These are phyloP conservation scores for Rosa lucieae DNA, from an alignment of 306 rosid genomes.

Conservation along the genomic window DNA sequence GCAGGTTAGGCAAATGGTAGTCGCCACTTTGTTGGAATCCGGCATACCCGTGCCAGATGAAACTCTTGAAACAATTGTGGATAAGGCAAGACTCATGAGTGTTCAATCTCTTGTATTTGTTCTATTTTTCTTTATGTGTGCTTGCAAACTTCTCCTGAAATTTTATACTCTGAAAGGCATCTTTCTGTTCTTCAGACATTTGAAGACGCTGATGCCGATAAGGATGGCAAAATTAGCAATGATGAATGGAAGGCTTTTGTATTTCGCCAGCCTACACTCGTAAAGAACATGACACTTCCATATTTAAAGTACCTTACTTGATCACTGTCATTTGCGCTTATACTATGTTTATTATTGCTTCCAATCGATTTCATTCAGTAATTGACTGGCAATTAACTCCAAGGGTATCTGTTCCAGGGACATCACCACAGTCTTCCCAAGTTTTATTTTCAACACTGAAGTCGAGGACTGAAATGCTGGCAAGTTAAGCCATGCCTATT, in stretches of 20 bases:
- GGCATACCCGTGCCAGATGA: slow-evolving; percentile 45
- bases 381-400: neutral
- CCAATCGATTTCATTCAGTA: neutral
- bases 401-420: slow-evolving; percentile 38
- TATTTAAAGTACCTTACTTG: slow-evolving; percentile 42
- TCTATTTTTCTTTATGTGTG: neutral
- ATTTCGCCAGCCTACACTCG: slow-evolving; percentile 44
- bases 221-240: slow-evolving; percentile 63
- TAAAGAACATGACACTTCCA: slow-evolving; percentile 68
- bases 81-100: slow-evolving; percentile 39
- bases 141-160: neutral
- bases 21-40: slow-evolving; percentile 54
- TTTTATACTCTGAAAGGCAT: neutral
- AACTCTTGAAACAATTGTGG: slow-evolving; percentile 51
- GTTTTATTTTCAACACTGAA: slow-evolving; percentile 72
- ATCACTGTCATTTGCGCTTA: slow-evolving; percentile 3
- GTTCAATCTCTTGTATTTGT: neutral
- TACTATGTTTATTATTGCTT: neutral
- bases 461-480: slow-evolving; percentile 47
- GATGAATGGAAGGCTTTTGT: slow-evolving; percentile 65
- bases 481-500: neutral
- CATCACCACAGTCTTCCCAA: slow-evolving; percentile 57
- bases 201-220: slow-evolving; percentile 55
- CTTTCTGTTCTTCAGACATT: slow-evolving; percentile 47
- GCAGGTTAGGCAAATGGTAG: slow-evolving; percentile 72